Evolutionary conservation across 352 stramenopile species (phyloP).

Genomic region (Pythium dissotocum): DNA sequence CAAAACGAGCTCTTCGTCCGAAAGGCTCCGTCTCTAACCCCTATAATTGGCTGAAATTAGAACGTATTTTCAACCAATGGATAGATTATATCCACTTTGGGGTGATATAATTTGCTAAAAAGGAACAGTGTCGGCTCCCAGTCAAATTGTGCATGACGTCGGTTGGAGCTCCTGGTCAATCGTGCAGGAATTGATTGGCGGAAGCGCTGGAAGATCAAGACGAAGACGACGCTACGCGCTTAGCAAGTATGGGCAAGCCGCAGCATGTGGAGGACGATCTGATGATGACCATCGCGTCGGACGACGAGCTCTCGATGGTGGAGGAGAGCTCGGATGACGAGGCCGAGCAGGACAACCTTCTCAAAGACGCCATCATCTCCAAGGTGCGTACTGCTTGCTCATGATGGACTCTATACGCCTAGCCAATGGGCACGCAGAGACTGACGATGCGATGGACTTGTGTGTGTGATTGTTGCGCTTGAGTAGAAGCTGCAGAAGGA

Average conservation of each 20-base stretch:
- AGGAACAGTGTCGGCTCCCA: conserved; percentile 15
- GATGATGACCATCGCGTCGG: conserved; percentile 89
- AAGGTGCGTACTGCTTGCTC: conserved; percentile 35
- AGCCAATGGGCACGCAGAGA: not conserved
- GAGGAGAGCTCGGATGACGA: conserved; percentile 80
- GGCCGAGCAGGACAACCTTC: conserved; percentile 33
- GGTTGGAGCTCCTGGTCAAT: conserved; percentile 26
- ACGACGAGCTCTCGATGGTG: conserved; percentile 75
- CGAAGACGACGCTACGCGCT: not conserved
- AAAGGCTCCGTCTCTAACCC: not conserved
- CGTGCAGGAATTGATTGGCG: conserved; percentile 17
- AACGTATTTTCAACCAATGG: conserved; percentile 7
- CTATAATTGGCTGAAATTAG: conserved; percentile 14
- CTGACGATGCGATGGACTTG: not conserved
- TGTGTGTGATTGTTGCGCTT: not conserved
- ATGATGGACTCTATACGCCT: not conserved
- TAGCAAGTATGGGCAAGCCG: conserved; percentile 36
- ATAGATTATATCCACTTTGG: not conserved
- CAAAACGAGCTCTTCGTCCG: not conserved
- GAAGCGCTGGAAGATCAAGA: conserved; percentile 1
- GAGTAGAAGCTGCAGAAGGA: conserved; percentile 48
- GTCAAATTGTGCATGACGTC: conserved; percentile 26
- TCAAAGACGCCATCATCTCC: conserved; percentile 70
- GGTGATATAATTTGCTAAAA: conserved; percentile 23
- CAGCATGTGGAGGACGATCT: conserved; percentile 57